A percentile compares a stretch with the other conserved stretches of the same genome.
phyloP scores from a whole-genome alignment of 371 early-diverging fungal species.

The Mortierella sp. region DNA sequence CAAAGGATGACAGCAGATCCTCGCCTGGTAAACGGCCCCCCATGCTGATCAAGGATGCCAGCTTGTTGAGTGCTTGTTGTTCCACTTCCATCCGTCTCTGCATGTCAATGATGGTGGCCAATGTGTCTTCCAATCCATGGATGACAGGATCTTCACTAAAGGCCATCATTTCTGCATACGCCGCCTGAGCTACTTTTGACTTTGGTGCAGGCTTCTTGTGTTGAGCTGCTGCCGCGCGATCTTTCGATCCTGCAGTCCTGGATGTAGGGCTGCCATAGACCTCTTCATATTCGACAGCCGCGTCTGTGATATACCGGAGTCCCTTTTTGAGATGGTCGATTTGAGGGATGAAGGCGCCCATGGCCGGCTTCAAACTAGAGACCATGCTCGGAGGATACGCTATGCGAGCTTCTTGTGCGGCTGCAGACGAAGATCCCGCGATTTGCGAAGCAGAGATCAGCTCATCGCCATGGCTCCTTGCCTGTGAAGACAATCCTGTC shows the following conservation, averaged over 20 bases:
- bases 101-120: constrained; percentile 12
- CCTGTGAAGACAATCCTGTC: too few species aligned
- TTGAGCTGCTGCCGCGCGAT: constrained; percentile 4
- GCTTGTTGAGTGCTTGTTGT: constrained; percentile 24
- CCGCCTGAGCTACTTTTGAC: constrained; percentile 22
- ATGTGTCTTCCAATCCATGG: constrained; percentile 38
- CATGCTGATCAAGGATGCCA: constrained; percentile 10
- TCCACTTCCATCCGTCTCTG: constrained; percentile 30
- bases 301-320: constrained; percentile 26
- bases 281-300: constrained; percentile 44
- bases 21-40: constrained; percentile 10
- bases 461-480: not conserved
- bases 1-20: constrained; percentile 17
- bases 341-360: constrained; percentile 25
- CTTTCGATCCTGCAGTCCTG: constrained; percentile 24
- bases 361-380: constrained; percentile 23
- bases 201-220: constrained; percentile 15
- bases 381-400: constrained; percentile 24
- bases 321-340: constrained; percentile 29
- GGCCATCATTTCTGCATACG: constrained; percentile 24
- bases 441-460: not conserved
- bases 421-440: not conserved
- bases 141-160: constrained; percentile 36
- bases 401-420: constrained; percentile 1
- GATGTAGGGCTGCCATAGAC: constrained; percentile 11